Evolutionary conservation across 768 basidiomycete genomes (phyloP).

Genomic region (Leccinum imitatum): DNA sequence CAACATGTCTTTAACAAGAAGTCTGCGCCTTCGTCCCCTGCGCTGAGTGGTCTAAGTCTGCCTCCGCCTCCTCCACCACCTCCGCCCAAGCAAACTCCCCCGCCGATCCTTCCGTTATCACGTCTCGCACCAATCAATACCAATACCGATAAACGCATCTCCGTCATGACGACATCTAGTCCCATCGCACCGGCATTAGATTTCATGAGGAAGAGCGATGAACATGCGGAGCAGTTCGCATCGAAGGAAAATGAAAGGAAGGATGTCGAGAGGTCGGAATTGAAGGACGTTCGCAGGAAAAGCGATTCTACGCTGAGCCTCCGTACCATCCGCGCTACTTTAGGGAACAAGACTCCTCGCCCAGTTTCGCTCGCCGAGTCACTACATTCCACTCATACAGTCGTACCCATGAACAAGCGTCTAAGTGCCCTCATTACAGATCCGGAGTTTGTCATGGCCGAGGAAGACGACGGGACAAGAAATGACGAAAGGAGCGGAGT

Average conservation of each 20-base stretch:
- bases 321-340: conserved; percentile 61
- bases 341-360: conserved; percentile 54
- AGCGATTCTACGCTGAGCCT: conserved; percentile 83
- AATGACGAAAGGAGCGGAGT: conserved; percentile 17
- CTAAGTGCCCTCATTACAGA: conserved; percentile 68
- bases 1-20: conserved; percentile 47
- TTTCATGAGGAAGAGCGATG: conserved; percentile 46
- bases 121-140: conserved; percentile 24
- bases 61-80: conserved; percentile 38
- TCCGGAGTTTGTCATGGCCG: conserved; percentile 63
- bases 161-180: conserved; percentile 52
- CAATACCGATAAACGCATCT: conserved; percentile 41
- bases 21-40: conserved; percentile 33
- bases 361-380: conserved; percentile 81
- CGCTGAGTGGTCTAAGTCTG: conserved; percentile 29
- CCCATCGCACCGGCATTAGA: conserved; percentile 60
- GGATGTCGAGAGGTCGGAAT: conserved; percentile 37
- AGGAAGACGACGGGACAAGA: conserved; percentile 48
- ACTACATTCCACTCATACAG: conserved; percentile 68
- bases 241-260: conserved; percentile 29
- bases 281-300: conserved; percentile 75
- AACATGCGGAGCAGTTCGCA: conserved; percentile 24
- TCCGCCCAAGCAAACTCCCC: conserved; percentile 38
- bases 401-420: conserved; percentile 66
- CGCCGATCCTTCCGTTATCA: conserved; percentile 20